Evolutionary conservation across 257 asterid species (phyloP).

Genomic region (Fraxinus cuspidata): DNA sequence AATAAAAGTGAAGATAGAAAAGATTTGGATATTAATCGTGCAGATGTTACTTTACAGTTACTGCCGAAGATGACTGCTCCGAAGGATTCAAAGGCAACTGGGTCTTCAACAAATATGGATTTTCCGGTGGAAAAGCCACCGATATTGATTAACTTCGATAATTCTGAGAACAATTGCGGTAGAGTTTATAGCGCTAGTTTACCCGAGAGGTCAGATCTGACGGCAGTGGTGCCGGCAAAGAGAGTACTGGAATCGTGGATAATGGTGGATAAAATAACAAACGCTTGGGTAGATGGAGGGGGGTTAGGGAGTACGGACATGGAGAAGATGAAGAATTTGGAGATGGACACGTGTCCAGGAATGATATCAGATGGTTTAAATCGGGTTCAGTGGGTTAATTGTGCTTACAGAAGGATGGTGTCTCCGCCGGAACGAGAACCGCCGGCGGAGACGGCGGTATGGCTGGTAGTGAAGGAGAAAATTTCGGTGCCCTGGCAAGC

Average conservation of each 20-base stretch:
- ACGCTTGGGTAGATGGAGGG: constrained; percentile 23
- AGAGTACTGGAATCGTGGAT: constrained; percentile 46
- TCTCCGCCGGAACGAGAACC: constrained; percentile 19
- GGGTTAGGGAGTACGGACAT: constrained; percentile 38
- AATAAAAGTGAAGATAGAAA: background rate
- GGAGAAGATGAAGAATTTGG: constrained; percentile 44
- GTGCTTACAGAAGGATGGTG: constrained; percentile 43
- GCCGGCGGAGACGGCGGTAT: constrained; percentile 30
- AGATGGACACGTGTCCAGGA: constrained; percentile 45
- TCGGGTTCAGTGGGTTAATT: constrained; percentile 47
- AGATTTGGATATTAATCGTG: constrained; percentile 20
- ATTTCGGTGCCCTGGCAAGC: constrained; percentile 21
- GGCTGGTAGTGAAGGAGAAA: constrained; percentile 41
- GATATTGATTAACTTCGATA: background rate
- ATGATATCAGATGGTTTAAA: constrained; percentile 41
- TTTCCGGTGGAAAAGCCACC: constrained; percentile 26
- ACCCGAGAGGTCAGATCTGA: constrained; percentile 30
- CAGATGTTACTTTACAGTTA: constrained; percentile 1
- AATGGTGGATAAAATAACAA: constrained; percentile 37
- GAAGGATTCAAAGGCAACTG: constrained; percentile 4
- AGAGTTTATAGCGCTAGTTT: background rate
- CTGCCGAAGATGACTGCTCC: background rate
- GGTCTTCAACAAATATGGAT: constrained; percentile 22
- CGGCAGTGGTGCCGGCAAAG: background rate
- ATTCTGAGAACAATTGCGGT: background rate